Evolutionary conservation across 768 basidiomycete genomes (phyloP), one percentile per base, ranked within the genome.

Genomic region (Auricularia auricula-judae): DNA sequence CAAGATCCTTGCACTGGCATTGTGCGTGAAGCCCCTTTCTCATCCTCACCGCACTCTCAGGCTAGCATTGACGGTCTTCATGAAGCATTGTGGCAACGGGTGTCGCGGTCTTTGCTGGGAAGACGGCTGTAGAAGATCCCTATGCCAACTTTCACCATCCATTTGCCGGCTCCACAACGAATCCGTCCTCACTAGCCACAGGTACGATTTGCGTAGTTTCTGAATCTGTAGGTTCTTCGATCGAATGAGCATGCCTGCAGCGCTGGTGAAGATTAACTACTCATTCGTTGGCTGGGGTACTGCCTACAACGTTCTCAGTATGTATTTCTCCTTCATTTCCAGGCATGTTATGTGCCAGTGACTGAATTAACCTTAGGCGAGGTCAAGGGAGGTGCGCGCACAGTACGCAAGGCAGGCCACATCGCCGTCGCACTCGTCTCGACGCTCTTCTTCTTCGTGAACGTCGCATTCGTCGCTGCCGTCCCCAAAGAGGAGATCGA

Each of bases 261-360:
- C 68, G 12, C 64, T 74, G 39, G 66, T 72, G 64, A 74, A 76
- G 63, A 70, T 70, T 44, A 71, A 71, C 65, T 74, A 67, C 59
- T 65, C 71, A 1, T 75, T 70, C 43, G 53, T 67, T 3, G 75
- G 75, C n/a, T 76, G 69, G 69, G 47, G 75, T 71, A 82, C 81
- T 64, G 77, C 79, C 14, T 79, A 80, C 69, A 80, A 80, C 68
- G 76, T 83, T 18, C 65, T 81, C 29, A 78, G 76, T 54, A 82
- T 72, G 23, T 0, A 23, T 10, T 14, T 56, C 63, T 63, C 36
- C 42, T 63, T 43, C 53, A 21, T 3, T 56, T 10, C 21, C 53
- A 14, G 10, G 11, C 18, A 21, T 11, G 12, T 56, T 3, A n/a
- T n/a, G 3, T 12, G 8, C 7, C 39, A 12, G 8, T 39, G 39